Conservation (phyloP, 2,329 filamentous ascomycete genomes). For the Calonectria leucothoes region DNA sequence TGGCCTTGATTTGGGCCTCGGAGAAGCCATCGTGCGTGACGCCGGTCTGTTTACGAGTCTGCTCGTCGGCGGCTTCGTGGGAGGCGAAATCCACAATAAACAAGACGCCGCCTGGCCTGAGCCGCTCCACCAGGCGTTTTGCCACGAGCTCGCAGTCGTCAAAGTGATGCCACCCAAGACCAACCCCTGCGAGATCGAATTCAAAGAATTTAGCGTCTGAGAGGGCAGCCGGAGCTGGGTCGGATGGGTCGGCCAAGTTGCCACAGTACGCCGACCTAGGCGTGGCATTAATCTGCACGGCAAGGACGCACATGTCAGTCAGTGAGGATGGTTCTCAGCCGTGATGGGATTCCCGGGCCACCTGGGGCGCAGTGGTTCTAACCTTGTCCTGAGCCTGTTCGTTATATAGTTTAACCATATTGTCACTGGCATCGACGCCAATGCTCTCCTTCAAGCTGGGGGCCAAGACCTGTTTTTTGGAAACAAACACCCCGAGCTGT, state of each 20-base stretch:
- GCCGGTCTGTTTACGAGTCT: conserved; percentile 53
- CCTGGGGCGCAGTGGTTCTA: conserved; percentile 23
- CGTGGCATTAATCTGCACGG: conserved; percentile 43
- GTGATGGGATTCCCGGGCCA: not conserved
- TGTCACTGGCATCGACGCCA: conserved; percentile 77
- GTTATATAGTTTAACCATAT: conserved; percentile 79
- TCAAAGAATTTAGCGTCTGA: conserved; percentile 71
- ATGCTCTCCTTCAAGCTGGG: conserved; percentile 62
- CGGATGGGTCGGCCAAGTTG: conserved; percentile 63
- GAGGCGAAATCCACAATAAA: conserved; percentile 76
- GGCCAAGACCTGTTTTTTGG: conserved; percentile 33
- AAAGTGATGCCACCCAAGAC: conserved; percentile 75
- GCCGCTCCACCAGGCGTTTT: conserved; percentile 67
- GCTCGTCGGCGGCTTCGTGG: conserved; percentile 52
- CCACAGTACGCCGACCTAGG: conserved; percentile 68
- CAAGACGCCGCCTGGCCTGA: conserved; percentile 74
- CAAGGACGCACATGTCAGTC: not conserved
- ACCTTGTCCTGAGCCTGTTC: conserved; percentile 66
- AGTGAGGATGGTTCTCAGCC: not conserved
- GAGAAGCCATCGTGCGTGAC: conserved; percentile 76
- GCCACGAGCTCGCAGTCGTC: conserved; percentile 72
- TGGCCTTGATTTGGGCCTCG: conserved; percentile 64
- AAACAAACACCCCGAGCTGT: not conserved
- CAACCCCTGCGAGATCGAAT: conserved; percentile 76
- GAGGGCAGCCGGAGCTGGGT: conserved; percentile 65